These are phyloP conservation scores for Blepharisma stoltei DNA, from an alignment of 73 alveolate species.

Conservation along the genomic window DNA sequence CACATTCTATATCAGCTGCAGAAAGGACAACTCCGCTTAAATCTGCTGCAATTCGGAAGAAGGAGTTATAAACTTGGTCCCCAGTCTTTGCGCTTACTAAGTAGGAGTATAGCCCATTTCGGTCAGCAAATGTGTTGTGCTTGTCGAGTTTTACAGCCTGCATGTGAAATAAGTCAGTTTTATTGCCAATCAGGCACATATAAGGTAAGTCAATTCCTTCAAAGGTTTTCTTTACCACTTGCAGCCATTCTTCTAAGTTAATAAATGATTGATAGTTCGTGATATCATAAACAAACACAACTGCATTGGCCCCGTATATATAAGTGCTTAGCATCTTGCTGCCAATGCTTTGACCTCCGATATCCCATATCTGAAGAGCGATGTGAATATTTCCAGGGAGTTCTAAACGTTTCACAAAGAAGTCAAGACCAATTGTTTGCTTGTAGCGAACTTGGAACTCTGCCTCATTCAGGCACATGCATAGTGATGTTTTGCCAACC, in stretches of 20 bases:
- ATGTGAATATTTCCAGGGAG: slow-evolving; percentile 46
- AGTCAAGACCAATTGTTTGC: slow-evolving; percentile 67
- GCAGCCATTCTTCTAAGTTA: slow-evolving; percentile 58
- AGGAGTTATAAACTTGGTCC: slow-evolving; percentile 64
- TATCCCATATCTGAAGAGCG: slow-evolving; percentile 61
- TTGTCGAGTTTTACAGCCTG: slow-evolving; percentile 49
- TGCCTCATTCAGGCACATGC: slow-evolving; percentile 54
- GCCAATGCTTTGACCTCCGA: slow-evolving; percentile 56
- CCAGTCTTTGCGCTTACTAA: slow-evolving; percentile 81
- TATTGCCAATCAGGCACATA: slow-evolving; percentile 54
- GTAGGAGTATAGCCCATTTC: slow-evolving; percentile 43
- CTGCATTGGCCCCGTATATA: slow-evolving; percentile 64
- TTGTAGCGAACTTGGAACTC: slow-evolving; percentile 55
- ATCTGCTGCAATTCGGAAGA: slow-evolving; percentile 79
- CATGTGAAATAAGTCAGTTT: slow-evolving; percentile 58
- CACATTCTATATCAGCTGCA: slow-evolving; percentile 27
- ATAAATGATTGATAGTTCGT: slow-evolving; percentile 50
- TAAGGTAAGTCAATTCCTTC: slow-evolving; percentile 54
- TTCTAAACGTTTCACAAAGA: slow-evolving; percentile 58
- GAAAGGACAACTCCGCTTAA: slow-evolving; percentile 61
- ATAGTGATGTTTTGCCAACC: slow-evolving; percentile 62
- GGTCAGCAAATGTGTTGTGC: slow-evolving; percentile 43
- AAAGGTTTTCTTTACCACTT: slow-evolving; percentile 47
- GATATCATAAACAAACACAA: slow-evolving; percentile 53
- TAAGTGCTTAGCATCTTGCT: slow-evolving; percentile 59